Base-by-base conservation (phyloP, 2,329 filamentous ascomycete genomes). In the Arthrobotrys conoides region DNA sequence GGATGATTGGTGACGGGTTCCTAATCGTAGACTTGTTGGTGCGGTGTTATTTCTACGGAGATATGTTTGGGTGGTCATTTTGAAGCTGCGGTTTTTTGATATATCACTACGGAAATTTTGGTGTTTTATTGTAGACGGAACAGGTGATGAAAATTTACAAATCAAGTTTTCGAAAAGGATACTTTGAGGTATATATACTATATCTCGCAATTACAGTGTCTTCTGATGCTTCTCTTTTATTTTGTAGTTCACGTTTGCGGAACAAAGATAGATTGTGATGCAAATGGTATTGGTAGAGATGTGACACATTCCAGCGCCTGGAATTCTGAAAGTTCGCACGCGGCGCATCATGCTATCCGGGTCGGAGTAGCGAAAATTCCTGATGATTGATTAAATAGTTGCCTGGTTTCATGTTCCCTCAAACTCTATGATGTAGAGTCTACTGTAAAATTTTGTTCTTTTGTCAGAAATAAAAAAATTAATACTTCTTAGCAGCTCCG, bases 301-400 rank as follows among this genome's bases (percentile, higher is more conserved):
- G 18, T 61, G 44, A 61, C 57, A 61, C 57, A 61, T 61, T 61
- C 57, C 36, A 61, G n/a, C 24, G 33, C 14, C 24, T 61, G 57
- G 57, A 61, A 61, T 61, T 61, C 20, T 44, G 10, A 24, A 59
- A 61, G 57, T 61, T 61, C 36, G 57, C 57, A 61, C 36, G 57
- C 57, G 57, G 57, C 57, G 57, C 57, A 61, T 18, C 36, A 61
- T 44, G 57, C 20, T 24, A 61, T 44, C 57, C 18, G 18, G 53
- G 30, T 59, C 33, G n/a, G 53, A 30, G 53, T 59, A 59, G 33
- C 53, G 57, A 61, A n/a, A 61, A 61, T 61, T 61, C 55, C 57
- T 61, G 33, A 61, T 27, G 36, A 24, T 61, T 6, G 14, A 61
- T 41, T 24, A n/a, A n/a, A 61, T 61, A 12, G 36, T 41, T 61